Evolutionary conservation across 1,284 basidiomycete genomes (phyloP).

Genomic region (Pterula multifida): DNA sequence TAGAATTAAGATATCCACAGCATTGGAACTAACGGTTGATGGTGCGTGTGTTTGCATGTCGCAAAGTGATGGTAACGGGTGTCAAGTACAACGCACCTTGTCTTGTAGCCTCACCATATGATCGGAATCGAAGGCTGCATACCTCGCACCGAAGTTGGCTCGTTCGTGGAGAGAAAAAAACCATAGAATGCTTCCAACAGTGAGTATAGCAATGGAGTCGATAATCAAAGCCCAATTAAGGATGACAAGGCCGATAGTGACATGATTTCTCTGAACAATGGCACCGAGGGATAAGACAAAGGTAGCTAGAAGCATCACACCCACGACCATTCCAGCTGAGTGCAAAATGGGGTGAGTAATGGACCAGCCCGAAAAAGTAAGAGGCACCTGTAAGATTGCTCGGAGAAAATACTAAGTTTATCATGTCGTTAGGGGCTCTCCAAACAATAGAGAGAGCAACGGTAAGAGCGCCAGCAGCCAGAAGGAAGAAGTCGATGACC

Average conservation of each 20-base stretch:
- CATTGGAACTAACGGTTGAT: conserved; percentile 47
- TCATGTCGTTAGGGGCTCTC: conserved; percentile 48
- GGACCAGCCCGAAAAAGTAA: conserved; percentile 1
- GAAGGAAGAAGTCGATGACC: conserved; percentile 54
- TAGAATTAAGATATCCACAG: conserved; percentile 71
- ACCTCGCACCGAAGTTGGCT: conserved; percentile 49
- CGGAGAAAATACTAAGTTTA: conserved; percentile 54
- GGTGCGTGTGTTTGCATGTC: conserved; percentile 2
- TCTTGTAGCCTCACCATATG: conserved; percentile 59
- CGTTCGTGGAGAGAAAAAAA: conserved; percentile 65
- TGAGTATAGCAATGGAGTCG: conserved; percentile 44
- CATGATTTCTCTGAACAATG: conserved; percentile 56
- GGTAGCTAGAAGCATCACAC: conserved; percentile 54
- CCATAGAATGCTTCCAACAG: conserved; percentile 67
- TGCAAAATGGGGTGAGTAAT: conserved; percentile 1
- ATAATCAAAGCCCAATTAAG: conserved; percentile 63
- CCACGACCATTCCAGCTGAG: conserved; percentile 60
- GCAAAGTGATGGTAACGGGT: not conserved
- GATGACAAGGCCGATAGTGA: conserved; percentile 52
- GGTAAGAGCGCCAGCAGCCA: conserved; percentile 53
- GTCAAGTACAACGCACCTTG: conserved; percentile 29
- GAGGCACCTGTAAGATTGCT: conserved; percentile 50
- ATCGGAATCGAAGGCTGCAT: conserved; percentile 27
- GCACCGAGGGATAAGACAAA: conserved; percentile 59
- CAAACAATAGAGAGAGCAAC: conserved; percentile 61